phyloP scores from a whole-genome alignment of 129 eudicot genomes.

The Artemisia argyi region DNA sequence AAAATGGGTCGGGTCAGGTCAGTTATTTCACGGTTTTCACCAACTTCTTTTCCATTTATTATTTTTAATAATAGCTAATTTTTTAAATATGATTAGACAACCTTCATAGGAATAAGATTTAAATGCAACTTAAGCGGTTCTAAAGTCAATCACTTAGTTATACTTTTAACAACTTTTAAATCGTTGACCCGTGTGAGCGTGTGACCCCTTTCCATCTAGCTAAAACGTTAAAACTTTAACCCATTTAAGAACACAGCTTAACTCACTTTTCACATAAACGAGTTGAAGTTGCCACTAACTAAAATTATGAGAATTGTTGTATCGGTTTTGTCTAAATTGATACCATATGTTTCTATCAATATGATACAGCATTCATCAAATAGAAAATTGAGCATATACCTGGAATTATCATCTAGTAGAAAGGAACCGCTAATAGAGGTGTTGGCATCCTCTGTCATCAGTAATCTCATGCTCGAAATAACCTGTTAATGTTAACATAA shows the following conservation, averaged over 20 bases:
- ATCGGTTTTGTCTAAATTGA: neutral
- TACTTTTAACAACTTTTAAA: neutral
- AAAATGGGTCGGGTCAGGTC: neutral
- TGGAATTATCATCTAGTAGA: conserved; percentile 77
- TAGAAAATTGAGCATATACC: conserved; percentile 35
- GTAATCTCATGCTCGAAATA: conserved; percentile 73
- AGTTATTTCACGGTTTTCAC: neutral
- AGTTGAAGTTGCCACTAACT: neutral
- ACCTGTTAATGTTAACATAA: conserved; percentile 43
- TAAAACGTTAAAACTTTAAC: neutral
- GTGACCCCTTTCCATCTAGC: neutral
- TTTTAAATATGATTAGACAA: too few relatives aligned
- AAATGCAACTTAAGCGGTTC: neutral
- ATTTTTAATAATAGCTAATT: too few relatives aligned
- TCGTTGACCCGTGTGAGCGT: neutral
- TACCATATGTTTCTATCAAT: too few relatives aligned
- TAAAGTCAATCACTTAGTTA: neutral
- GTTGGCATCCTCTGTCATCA: conserved; percentile 79
- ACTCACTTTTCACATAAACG: neutral
- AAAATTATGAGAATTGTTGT: neutral
- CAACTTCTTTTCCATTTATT: neutral
- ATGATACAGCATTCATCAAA: neutral
- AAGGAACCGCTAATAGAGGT: conserved; percentile 59
- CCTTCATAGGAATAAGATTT: too few relatives aligned
- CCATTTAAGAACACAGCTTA: neutral